These are phyloP conservation scores for Elaeis guineensis DNA, from an alignment of 176 grass and related monocot genomes.

Conservation along the genomic window DNA sequence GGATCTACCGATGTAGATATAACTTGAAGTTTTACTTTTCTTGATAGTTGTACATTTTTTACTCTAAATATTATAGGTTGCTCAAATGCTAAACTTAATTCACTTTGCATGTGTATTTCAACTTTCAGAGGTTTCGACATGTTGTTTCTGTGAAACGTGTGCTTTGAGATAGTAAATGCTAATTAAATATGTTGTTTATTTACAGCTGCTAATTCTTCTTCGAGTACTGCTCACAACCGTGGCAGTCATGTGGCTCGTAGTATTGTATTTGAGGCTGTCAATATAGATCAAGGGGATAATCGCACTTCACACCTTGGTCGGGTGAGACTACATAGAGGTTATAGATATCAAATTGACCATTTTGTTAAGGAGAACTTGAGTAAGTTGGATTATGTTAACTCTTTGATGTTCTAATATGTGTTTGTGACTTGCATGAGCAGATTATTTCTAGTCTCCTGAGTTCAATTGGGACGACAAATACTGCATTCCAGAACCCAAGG, in stretches of 20 bases:
- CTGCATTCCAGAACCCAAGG: constrained; percentile 11
- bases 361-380: no score
- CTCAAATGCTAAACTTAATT: no score
- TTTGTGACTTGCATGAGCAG: constrained; percentile 40
- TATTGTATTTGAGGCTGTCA: constrained; percentile 90
- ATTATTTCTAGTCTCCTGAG: constrained; percentile 62
- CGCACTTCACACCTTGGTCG: constrained; percentile 49
- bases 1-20: no score
- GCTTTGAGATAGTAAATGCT: no score
- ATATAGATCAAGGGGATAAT: constrained; percentile 62
- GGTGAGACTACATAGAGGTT: constrained; percentile 29
- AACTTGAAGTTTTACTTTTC: no score
- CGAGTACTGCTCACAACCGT: constrained; percentile 39
- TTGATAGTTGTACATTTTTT: no score
- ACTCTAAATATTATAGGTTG: no score
- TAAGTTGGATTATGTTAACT: background rate
- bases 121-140: no score
- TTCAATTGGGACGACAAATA: constrained; percentile 27
- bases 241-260: constrained; percentile 42
- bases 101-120: no score
- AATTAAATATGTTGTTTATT: background rate
- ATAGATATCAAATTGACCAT: no score
- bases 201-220: constrained; percentile 32
- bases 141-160: no score
- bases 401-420: constrained; percentile 5